Evolutionary conservation across 495 filamentous ascomycete species (phyloP).

Genomic region (Talaromyces wortmannii): DNA sequence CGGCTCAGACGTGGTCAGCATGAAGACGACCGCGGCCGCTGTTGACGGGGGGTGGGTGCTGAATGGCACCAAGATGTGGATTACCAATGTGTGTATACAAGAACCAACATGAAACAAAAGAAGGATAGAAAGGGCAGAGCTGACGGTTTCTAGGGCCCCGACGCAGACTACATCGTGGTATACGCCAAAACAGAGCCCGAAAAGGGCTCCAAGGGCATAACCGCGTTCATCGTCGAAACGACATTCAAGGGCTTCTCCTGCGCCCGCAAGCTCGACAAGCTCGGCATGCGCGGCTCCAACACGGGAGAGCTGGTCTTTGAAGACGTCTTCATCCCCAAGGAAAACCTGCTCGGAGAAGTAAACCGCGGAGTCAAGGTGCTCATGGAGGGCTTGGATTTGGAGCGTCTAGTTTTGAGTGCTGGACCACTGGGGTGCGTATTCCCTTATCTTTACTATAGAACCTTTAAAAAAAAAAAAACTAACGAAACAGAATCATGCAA

Average conservation of each 20-base stretch:
- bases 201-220: constrained; percentile 83
- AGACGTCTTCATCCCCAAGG: constrained; percentile 79
- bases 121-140: no score
- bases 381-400: constrained; percentile 94
- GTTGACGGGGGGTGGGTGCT: constrained; percentile 82
- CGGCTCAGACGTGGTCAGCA: constrained; percentile 90
- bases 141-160: constrained; percentile 61
- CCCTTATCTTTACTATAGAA: neutral
- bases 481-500: constrained; percentile 73
- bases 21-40: constrained; percentile 76
- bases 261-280: constrained; percentile 90
- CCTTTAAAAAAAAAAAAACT: neutral
- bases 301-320: constrained; percentile 94
- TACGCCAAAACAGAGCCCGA: constrained; percentile 92
- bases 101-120: no score
- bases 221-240: constrained; percentile 85
- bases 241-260: constrained; percentile 70
- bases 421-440: constrained; percentile 66
- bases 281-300: constrained; percentile 96
- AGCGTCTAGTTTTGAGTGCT: constrained; percentile 85
- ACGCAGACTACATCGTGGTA: constrained; percentile 82
- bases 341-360: constrained; percentile 72
- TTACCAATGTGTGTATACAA: constrained; percentile 65
- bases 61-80: constrained; percentile 98
- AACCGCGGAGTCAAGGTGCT: constrained; percentile 83